Conservation (phyloP, 1,139 yeast genomes). For the Kodamaea alishanica region DNA sequence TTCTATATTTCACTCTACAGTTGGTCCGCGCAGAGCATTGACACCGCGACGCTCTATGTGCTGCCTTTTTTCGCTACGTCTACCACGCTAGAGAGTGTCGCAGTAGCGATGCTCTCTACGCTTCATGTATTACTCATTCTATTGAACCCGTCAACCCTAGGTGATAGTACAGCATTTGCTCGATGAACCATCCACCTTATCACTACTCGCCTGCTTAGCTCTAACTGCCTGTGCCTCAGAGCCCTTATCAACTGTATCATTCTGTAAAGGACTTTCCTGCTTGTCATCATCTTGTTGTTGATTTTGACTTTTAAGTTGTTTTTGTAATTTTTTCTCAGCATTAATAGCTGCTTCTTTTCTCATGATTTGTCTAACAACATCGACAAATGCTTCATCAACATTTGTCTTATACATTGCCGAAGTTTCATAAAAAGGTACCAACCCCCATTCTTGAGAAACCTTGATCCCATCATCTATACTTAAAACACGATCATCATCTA, state of each 20-base stretch:
- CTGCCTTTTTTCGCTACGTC: too few species aligned
- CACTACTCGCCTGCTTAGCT: slow-evolving; percentile 1
- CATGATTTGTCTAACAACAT: slow-evolving; percentile 84
- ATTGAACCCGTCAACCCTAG: slow-evolving; percentile 6
- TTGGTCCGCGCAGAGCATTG: not conserved
- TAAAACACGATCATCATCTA: slow-evolving; percentile 70
- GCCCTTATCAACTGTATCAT: slow-evolving; percentile 6
- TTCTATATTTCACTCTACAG: slow-evolving; percentile 2
- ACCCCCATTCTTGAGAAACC: slow-evolving; percentile 82
- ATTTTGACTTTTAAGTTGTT: slow-evolving; percentile 35
- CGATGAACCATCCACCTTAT: slow-evolving; percentile 8
- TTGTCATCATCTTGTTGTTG: slow-evolving; percentile 3
- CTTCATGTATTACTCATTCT: not conserved
- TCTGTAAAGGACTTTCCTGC: not conserved
- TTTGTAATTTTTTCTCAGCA: slow-evolving; percentile 47
- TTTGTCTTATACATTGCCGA: slow-evolving; percentile 89
- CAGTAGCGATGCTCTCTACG: not conserved
- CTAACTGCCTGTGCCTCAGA: slow-evolving; percentile 2
- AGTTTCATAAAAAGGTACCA: slow-evolving; percentile 89
- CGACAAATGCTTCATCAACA: slow-evolving; percentile 86
- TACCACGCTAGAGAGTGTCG: too few species aligned
- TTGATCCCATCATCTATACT: slow-evolving; percentile 76
- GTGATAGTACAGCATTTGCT: slow-evolving; percentile 17
- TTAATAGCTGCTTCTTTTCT: slow-evolving; percentile 59
- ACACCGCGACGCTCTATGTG: not conserved